A percentile compares a stretch with the other conserved stretches of the same genome.
phyloP scores from a whole-genome alignment of 2,329 filamentous ascomycete species.

The Colletotrichum plurivorum region DNA sequence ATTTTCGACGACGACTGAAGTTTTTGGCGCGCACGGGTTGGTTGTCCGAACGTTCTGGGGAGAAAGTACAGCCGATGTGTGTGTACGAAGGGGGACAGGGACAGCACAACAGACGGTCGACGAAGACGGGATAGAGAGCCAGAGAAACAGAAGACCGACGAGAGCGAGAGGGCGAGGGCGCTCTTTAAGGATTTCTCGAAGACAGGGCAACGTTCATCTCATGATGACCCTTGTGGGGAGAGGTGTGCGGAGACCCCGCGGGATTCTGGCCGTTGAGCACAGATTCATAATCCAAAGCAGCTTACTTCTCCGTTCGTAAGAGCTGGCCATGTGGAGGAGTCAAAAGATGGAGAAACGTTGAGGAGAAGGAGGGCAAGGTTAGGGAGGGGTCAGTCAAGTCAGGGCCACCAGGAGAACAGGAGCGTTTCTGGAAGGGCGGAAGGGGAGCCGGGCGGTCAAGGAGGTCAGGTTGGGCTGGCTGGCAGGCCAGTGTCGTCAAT shows the following conservation, averaged over 20 bases:
- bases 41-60: constrained; percentile 22
- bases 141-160: background rate
- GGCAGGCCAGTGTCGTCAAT: constrained; percentile 30
- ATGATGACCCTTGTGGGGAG: constrained; percentile 36
- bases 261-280: constrained; percentile 37
- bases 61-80: constrained; percentile 20
- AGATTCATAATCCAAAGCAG: constrained; percentile 34
- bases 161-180: constrained; percentile 1
- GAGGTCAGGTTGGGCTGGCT: too few relatives aligned
- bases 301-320: constrained; percentile 34
- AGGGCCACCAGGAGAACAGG: background rate
- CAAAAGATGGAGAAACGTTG: constrained; percentile 36
- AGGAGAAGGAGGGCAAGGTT: constrained; percentile 13
- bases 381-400: background rate
- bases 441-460: background rate
- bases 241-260: constrained; percentile 40
- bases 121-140: constrained; percentile 15
- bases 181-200: constrained; percentile 26
- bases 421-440: constrained; percentile 11
- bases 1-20: constrained; percentile 27
- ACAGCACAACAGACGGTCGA: constrained; percentile 15
- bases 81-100: background rate
- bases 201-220: constrained; percentile 10
- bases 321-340: constrained; percentile 27
- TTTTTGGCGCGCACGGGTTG: constrained; percentile 13